Evolutionary conservation across 495 filamentous ascomycete species (phyloP), one percentile per base, ranked within the genome.

Genomic region (Ramalina intermedia): DNA sequence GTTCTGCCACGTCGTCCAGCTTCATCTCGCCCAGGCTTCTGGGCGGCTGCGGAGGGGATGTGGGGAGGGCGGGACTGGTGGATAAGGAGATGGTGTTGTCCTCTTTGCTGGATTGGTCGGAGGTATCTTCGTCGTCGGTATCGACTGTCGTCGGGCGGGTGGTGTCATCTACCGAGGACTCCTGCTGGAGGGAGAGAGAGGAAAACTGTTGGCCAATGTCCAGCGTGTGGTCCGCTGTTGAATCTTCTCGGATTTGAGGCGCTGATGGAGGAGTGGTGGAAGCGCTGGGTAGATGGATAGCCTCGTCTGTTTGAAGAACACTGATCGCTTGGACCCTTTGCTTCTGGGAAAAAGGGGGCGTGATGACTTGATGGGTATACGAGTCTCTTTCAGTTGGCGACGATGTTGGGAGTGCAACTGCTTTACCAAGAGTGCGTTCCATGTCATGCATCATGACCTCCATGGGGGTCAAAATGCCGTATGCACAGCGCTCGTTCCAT

Each of bases 391-490:
- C 20, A 33, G 6, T 14, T 14, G 35, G 18, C 5, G 51, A 21
- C 26, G 29, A 43, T 21, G 24, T 36, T n/a, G 57, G 57, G 7
- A 60, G 39, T 16, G 49, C 27, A n/a, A 60, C 57, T 13, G 60
- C 62, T 26, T 69, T 69, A 18, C 66, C 74, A 6, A 96, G 69
- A 1, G 80, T 84, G 39, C 79, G 77, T 17, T 79, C 77, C 50
- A 96, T 95, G 58, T 96, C 90, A 36, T 80, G 73, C 14, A 96
- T 70, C 17, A 93, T 66, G 6, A 95, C 74, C 46, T 96, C 85
- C 90, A 96, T 96, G 3, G 90, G 90, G 49, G 84, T 84, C 52
- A 96, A 88, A 91, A 95, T 8, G 85, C 85, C 29, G 82, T 79
- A 52, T 76, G 72, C 56, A 76, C 87, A 50, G 3, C 76, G 76